These are phyloP conservation scores for Tetradesmus obliquus DNA, from an alignment of 139 green algal genomes.

Conservation along the genomic window DNA sequence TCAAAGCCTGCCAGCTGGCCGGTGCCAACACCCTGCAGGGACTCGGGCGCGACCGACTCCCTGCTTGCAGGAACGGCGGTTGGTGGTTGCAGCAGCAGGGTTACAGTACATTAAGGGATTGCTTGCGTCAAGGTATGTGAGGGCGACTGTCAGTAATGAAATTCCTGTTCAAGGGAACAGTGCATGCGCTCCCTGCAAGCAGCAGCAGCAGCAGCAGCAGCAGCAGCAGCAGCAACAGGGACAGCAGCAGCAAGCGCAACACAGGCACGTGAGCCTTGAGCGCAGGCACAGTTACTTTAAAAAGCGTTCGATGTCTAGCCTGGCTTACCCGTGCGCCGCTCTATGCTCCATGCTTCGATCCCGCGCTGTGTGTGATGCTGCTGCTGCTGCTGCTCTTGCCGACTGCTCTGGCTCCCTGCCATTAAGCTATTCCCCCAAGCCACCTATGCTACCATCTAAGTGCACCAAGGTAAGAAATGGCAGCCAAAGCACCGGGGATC, in stretches of 20 bases:
- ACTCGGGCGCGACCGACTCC: neutral
- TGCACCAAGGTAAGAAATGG: no score
- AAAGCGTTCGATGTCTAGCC: no score
- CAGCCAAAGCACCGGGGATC: no score
- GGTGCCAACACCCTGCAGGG: neutral
- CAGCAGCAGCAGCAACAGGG: neutral
- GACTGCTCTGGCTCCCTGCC: no score
- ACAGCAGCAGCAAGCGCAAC: neutral
- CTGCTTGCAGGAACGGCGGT: constrained; percentile 12
- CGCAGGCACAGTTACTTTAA: no score
- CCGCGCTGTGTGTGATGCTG: neutral
- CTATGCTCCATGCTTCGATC: neutral
- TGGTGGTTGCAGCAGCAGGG: neutral
- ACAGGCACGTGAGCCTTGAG: no score
- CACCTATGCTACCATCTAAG: no score
- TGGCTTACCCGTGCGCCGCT: neutral
- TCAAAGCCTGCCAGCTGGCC: neutral
- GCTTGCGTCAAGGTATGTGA: neutral
- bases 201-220: no score
- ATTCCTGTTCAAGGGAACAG: neutral
- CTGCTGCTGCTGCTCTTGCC: neutral
- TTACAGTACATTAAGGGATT: neutral
- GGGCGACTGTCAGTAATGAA: no score
- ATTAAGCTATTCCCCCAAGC: no score
- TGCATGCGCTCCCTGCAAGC: neutral